A percentile compares a stretch with the other conserved stretches of the same genome.
Evolutionary conservation across 2,329 filamentous ascomycete species (phyloP).

Genomic region (Venturia oleaginea): DNA sequence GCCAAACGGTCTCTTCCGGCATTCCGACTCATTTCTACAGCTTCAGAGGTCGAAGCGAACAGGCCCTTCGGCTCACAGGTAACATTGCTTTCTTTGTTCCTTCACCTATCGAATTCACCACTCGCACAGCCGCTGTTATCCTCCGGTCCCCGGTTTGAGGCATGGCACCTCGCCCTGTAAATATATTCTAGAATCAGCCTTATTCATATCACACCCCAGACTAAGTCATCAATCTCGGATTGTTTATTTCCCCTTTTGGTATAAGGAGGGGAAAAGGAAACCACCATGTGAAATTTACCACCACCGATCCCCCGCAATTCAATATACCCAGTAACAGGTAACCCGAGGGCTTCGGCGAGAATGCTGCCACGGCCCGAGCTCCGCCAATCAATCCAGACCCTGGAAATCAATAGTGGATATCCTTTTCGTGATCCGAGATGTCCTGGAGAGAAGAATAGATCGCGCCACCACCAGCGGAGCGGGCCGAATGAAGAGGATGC

Average conservation of each 20-base stretch:
- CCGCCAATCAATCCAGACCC: neutral
- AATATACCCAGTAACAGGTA: no score
- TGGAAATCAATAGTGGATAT: no score
- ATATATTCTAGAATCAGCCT: neutral
- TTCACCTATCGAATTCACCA: neutral
- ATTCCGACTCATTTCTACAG: no score
- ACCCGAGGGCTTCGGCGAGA: neutral
- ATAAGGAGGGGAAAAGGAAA: neutral
- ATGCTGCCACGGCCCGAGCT: neutral
- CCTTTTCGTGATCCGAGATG: neutral
- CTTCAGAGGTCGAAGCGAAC: no score
- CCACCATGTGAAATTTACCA: neutral
- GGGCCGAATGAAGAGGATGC: neutral
- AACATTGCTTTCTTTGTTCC: neutral
- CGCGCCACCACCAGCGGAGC: neutral
- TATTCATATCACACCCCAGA: neutral
- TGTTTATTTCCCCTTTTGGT: neutral
- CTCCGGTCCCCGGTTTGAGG: no score
- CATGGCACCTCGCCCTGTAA: no score
- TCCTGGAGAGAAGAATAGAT: neutral
- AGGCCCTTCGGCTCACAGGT: neutral
- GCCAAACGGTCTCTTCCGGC: no score
- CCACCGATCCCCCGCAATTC: no score
- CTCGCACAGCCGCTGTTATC: neutral
- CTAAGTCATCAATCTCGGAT: neutral